phyloP scores from a whole-genome alignment of 352 stramenopile genomes.

The Phytophthora crassamura region DNA sequence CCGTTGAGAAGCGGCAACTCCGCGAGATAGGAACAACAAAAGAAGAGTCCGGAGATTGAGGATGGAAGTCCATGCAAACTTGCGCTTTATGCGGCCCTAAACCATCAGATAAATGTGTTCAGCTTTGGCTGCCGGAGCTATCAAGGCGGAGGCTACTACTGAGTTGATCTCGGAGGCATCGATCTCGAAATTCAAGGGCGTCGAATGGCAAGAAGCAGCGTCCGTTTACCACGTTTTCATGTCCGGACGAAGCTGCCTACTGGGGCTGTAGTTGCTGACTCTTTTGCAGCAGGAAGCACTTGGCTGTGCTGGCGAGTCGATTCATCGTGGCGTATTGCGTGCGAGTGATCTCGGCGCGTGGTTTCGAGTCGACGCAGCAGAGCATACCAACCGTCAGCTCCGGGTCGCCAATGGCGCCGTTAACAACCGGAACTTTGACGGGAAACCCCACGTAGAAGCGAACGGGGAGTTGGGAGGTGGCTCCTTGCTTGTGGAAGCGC shows the following conservation, averaged over 20 bases:
- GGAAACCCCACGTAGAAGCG: slow-evolving; percentile 77
- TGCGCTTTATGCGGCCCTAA: too few relatives aligned
- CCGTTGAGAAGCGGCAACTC: too few relatives aligned
- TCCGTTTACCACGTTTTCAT: too few relatives aligned
- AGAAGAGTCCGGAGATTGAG: too few relatives aligned
- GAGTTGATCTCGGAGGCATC: too few relatives aligned
- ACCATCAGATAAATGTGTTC: neutral
- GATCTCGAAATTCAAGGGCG: too few relatives aligned
- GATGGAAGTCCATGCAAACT: too few relatives aligned
- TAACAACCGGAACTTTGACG: slow-evolving; percentile 30
- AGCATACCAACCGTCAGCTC: slow-evolving; percentile 38
- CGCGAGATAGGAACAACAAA: too few relatives aligned
- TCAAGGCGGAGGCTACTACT: too few relatives aligned
- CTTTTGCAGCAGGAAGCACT: slow-evolving; percentile 28
- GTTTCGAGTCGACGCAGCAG: slow-evolving; percentile 42
- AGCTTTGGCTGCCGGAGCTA: neutral
- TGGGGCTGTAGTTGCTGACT: slow-evolving; percentile 11
- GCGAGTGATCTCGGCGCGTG: slow-evolving; percentile 38
- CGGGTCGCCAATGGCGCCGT: neutral
- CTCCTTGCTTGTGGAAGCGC: slow-evolving; percentile 46
- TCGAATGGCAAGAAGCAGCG: too few relatives aligned
- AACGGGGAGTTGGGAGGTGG: slow-evolving; percentile 33
- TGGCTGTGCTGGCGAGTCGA: slow-evolving; percentile 14
- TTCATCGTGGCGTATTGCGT: slow-evolving; percentile 45
- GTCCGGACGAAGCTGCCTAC: too few relatives aligned